These are phyloP conservation scores for Aureococcus anophagefferens DNA, from an alignment of 108 stramenopile species.

Conservation along the genomic window DNA sequence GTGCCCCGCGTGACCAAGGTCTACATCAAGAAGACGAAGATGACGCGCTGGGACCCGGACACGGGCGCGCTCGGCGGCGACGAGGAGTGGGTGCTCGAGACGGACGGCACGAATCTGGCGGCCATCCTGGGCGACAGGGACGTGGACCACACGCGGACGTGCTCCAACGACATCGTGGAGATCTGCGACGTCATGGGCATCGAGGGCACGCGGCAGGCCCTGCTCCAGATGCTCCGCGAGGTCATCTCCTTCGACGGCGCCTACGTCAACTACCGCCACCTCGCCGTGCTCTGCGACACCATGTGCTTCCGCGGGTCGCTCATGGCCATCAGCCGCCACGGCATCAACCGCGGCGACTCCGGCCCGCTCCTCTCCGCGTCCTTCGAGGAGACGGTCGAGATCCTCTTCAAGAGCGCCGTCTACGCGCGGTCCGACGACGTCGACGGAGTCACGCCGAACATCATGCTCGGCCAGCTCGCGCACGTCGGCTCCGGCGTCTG, in stretches of 20 bases:
- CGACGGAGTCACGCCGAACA: conserved; percentile 91
- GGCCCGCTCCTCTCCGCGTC: conserved; percentile 87
- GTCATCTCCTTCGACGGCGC: conserved; percentile 91
- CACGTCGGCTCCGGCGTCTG: conserved; percentile 85
- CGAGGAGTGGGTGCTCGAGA: conserved; percentile 90
- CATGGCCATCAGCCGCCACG: conserved; percentile 94
- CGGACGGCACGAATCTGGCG: conserved; percentile 92
- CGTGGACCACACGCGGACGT: conserved; percentile 81
- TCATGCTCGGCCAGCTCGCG: conserved; percentile 93
- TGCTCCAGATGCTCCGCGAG: conserved; percentile 68
- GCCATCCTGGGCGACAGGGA: conserved; percentile 80
- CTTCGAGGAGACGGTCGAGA: conserved; percentile 98
- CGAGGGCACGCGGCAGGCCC: conserved; percentile 83
- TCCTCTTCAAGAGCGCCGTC: conserved; percentile 90
- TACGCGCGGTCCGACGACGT: conserved; percentile 86
- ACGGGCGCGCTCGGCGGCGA: conserved; percentile 57
- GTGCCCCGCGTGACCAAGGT: conserved; percentile 86
- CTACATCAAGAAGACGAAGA: conserved; percentile 79
- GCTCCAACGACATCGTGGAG: conserved; percentile 92
- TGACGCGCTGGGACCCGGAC: conserved; percentile 71
- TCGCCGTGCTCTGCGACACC: conserved; percentile 89
- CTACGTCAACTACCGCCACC: conserved; percentile 97
- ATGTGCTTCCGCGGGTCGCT: conserved; percentile 97
- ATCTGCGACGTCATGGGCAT: conserved; percentile 87
- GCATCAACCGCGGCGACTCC: conserved; percentile 92